phyloP scores from a whole-genome alignment of 2,329 filamentous ascomycete genomes.

The Phyllosticta citribraziliensis region DNA sequence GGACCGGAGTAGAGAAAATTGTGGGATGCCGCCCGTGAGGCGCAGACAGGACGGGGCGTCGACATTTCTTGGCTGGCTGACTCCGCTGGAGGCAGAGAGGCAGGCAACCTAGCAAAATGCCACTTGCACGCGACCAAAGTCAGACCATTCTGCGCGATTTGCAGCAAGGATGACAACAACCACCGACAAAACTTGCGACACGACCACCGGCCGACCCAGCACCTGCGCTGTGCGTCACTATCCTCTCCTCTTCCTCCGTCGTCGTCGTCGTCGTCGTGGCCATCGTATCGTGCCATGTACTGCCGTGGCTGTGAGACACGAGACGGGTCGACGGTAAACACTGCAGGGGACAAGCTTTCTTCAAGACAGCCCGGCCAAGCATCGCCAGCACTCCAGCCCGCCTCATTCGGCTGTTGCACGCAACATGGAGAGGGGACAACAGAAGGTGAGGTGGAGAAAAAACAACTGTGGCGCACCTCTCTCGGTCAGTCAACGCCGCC shows the following conservation, averaged over 20 bases:
- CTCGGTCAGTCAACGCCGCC: too few relatives aligned
- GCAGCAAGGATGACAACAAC: background rate
- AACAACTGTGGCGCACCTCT: background rate
- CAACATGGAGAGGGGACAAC: background rate
- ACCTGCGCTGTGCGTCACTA: background rate
- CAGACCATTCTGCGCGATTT: background rate
- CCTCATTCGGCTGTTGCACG: background rate
- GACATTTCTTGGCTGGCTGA: background rate
- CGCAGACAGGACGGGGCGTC: background rate
- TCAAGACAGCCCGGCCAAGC: background rate
- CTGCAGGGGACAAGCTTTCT: background rate
- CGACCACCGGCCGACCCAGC: background rate
- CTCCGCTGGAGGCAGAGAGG: background rate
- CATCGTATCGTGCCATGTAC: background rate
- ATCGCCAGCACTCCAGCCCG: background rate
- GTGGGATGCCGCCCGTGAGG: background rate
- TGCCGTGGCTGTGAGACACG: background rate
- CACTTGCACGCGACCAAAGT: background rate
- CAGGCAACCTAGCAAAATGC: too few relatives aligned
- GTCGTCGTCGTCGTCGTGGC: background rate
- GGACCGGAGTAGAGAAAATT: background rate
- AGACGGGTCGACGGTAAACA: background rate
- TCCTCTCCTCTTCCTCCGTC: background rate
- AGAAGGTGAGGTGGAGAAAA: background rate
- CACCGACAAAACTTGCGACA: background rate